phyloP scores from a whole-genome alignment of 768 basidiomycete genomes.

The Pholiota conissans region DNA sequence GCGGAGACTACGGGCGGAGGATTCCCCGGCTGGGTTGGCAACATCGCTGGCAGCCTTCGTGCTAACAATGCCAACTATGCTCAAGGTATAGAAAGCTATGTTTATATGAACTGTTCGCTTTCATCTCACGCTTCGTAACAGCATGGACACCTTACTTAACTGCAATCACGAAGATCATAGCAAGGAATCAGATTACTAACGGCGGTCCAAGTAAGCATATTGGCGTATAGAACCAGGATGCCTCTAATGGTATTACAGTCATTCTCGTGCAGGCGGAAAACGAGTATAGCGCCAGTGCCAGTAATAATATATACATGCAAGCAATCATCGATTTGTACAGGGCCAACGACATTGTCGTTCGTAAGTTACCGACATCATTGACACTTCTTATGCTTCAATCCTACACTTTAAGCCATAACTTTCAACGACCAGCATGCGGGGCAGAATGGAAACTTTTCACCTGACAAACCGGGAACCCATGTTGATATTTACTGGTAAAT shows the following conservation, averaged over 20 bases:
- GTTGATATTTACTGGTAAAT: slow-evolving; percentile 51
- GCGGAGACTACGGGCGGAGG: slow-evolving; percentile 56
- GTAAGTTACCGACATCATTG: slow-evolving; percentile 26
- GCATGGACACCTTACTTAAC: slow-evolving; percentile 62
- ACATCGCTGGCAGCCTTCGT: slow-evolving; percentile 48
- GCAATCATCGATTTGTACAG: slow-evolving; percentile 44
- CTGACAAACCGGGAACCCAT: slow-evolving; percentile 42
- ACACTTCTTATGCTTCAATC: not conserved
- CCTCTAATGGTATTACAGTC: slow-evolving; percentile 27
- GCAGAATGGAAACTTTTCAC: slow-evolving; percentile 48
- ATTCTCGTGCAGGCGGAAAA: slow-evolving; percentile 56
- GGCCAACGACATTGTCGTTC: slow-evolving; percentile 46
- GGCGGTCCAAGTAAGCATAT: slow-evolving; percentile 52
- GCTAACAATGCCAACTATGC: slow-evolving; percentile 51
- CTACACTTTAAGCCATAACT: slow-evolving; percentile 37
- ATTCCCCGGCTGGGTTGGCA: slow-evolving; percentile 61
- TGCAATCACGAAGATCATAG: slow-evolving; percentile 46
- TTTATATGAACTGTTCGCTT: not conserved
- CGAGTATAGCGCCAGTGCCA: slow-evolving; percentile 46
- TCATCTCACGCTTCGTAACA: slow-evolving; percentile 4
- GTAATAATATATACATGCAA: slow-evolving; percentile 50
- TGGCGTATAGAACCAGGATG: not conserved
- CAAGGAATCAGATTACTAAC: slow-evolving; percentile 55
- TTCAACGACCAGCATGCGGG: slow-evolving; percentile 52
- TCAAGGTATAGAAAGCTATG: slow-evolving; percentile 27